These are phyloP conservation scores for Theobroma grandiflorum DNA, from an alignment of 441 rosid genomes.

Conservation along the genomic window DNA sequence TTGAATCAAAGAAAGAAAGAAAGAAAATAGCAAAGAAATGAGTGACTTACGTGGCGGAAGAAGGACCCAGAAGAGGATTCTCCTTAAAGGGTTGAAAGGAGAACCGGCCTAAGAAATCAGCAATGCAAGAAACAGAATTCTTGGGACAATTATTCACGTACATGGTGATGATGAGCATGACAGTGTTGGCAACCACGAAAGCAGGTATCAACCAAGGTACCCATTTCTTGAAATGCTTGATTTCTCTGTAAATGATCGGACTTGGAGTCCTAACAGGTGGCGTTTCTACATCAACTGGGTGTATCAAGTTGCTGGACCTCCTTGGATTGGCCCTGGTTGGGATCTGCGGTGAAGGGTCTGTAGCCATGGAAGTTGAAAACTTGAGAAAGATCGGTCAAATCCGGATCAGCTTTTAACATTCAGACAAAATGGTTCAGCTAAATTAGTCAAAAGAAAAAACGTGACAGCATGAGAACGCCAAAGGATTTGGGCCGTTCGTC, in stretches of 20 bases:
- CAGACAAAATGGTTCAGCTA: slow-evolving; percentile 2
- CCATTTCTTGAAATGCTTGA: slow-evolving; percentile 62
- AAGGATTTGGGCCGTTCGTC: slow-evolving; percentile 17
- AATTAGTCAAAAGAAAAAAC: not conserved
- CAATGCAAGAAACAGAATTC: slow-evolving; percentile 56
- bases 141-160: slow-evolving; percentile 69
- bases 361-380: slow-evolving; percentile 36
- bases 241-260: slow-evolving; percentile 44
- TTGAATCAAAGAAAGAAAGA: not conserved
- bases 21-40: not conserved
- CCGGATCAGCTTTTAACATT: not conserved
- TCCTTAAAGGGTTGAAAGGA: slow-evolving; percentile 74
- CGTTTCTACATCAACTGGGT: slow-evolving; percentile 50
- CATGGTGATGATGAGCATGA: slow-evolving; percentile 69
- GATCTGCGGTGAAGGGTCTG: slow-evolving; percentile 25
- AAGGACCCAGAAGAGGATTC: slow-evolving; percentile 78
- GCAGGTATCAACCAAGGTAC: slow-evolving; percentile 60
- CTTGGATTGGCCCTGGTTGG: slow-evolving; percentile 45
- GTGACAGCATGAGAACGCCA: not conserved
- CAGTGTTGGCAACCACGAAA: slow-evolving; percentile 56
- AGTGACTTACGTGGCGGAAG: slow-evolving; percentile 58
- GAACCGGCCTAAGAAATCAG: slow-evolving; percentile 64
- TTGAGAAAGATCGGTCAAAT: not conserved
- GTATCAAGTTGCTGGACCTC: slow-evolving; percentile 40
- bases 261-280: slow-evolving; percentile 34